Evolutionary conservation across 441 rosid genomes (phyloP), one percentile per base, ranked within the genome.

Genomic region (Brassica balearica): DNA sequence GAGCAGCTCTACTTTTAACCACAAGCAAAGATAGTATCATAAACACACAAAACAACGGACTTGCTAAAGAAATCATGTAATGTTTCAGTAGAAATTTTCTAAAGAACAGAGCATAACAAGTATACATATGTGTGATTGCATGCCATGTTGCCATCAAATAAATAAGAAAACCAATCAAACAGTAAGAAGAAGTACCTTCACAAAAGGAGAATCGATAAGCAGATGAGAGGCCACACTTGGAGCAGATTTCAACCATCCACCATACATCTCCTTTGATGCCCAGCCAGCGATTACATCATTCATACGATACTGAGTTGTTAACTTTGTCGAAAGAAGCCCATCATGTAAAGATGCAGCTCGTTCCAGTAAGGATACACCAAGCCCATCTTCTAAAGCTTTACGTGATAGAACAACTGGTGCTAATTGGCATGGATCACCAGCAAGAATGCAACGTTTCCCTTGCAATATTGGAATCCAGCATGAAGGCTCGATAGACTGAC

Each of bases 261-360:
- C 88, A 83, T 93, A 96, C 99, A 96, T 92, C 86, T 96, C 99
- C 86, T 92, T 96, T 53, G 99, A 92, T 80, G 98, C 97, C 99
- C 99, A 95, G 75, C 97, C 85, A 27, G 99, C 90, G 32, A 94
- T 94, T 36, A 95, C 92, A 85, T 96, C 93, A 56, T 94, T 92
- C 98, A 93, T 96, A 77, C 99, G 92, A 74, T 93, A 94, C 77
- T 96, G 98, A 63, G 84, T 90, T 8, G 88, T 92, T 87, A 93
- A 81, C 77, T 82, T 87, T 60, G 93, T 86, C 23, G 88, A 83
- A 80, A 91, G 92, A 74, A 86, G 63, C 68, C 97, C 97, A 41
- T 88, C 87, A 71, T 93, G 97, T 83, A 95, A 85, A 75, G 80
- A 80, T 15, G 92, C 86, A 65, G 95, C 92, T 89, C 98, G 84